Evolutionary conservation across 495 filamentous ascomycete genomes (phyloP), one percentile per base, ranked within the genome.

Genomic region (Tuber magnatum): DNA sequence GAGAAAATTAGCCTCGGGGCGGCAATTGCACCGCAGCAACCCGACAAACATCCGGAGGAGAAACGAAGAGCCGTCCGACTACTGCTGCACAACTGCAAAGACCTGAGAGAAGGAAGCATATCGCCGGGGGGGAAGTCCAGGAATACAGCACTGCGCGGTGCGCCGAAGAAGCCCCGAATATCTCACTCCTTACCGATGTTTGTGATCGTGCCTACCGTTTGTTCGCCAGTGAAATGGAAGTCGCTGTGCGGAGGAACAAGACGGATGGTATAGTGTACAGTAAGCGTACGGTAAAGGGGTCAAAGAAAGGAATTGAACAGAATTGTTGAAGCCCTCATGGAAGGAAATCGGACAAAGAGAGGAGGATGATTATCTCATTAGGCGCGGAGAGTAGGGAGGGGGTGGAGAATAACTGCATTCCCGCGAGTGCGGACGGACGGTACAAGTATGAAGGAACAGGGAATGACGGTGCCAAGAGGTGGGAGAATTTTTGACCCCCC

Each of bases 391-490:
- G 28, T 65, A 6, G 12, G 56, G 18, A 35, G 28, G 35, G 32
- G 28, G 56, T 35, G 28, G 5, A 65, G 56, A 35, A 65, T 18
- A 65, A 35, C 35, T 35, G 56, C 16, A 1, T 65, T 65, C 16
- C 56, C 28, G 28, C 14, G 14, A 65, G 56, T 6, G 14, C 32
- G 56, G 28, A 14, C 56, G n/a, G n/a, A n/a, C n/a, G n/a, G n/a
- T n/a, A n/a, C n/a, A n/a, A 20, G 56, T 12, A 65, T 12, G 28
- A 2, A 65, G 28, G 28, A 4, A 28, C 10, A 18, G 14, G 56
- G 14, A 65, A 35, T 65, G 56, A 65, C 56, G 28, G 56, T 65
- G 56, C 56, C 56, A 65, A 65, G 56, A 65, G 56, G 56, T 65
- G 28, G 28, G 28, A 35, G 56, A 65, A 65, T 65, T 65, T 61